Percentiles rank a stretch among this genome's conserved stretches.
These are phyloP conservation scores for Leccinum sublutescens DNA, from an alignment of 768 basidiomycete species.

Conservation along the genomic window DNA sequence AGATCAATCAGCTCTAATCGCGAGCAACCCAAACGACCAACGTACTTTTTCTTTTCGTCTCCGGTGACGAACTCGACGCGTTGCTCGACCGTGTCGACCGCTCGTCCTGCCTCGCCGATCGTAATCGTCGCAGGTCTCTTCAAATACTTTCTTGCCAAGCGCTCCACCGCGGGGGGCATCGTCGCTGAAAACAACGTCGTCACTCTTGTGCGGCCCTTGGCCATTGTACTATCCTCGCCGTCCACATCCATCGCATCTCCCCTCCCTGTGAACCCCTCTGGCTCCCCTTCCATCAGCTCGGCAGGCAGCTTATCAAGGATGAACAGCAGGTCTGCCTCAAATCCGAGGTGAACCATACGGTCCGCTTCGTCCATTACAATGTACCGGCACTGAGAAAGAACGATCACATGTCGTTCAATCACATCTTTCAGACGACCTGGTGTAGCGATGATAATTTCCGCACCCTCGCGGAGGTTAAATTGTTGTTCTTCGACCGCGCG, in stretches of 20 bases:
- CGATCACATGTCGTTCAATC: slow-evolving; percentile 92
- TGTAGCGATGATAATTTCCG: slow-evolving; percentile 97
- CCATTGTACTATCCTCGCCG: slow-evolving; percentile 49
- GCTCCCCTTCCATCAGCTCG: slow-evolving; percentile 84
- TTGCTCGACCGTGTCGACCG: slow-evolving; percentile 98
- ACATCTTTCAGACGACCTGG: slow-evolving; percentile 98
- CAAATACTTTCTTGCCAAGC: slow-evolving; percentile 91
- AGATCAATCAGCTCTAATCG: slow-evolving; percentile 5
- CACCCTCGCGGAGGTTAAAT: slow-evolving; percentile 96
- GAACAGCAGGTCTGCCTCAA: slow-evolving; percentile 91
- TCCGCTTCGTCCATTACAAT: slow-evolving; percentile 99
- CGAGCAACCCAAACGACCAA: slow-evolving; percentile 9
- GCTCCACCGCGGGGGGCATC: slow-evolving; percentile 97
- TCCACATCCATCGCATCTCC: slow-evolving; percentile 75
- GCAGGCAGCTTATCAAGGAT: slow-evolving; percentile 91
- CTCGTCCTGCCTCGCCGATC: slow-evolving; percentile 96
- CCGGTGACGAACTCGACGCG: slow-evolving; percentile 88
- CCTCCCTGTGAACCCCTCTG: slow-evolving; percentile 20
- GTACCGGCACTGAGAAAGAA: slow-evolving; percentile 95
- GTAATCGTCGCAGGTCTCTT: slow-evolving; percentile 92
- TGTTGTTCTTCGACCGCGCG: slow-evolving; percentile 97
- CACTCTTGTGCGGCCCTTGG: slow-evolving; percentile 79
- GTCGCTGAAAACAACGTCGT: slow-evolving; percentile 97
- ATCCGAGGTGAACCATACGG: slow-evolving; percentile 97
- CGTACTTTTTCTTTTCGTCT: slow-evolving; percentile 96